A percentile compares a stretch with the other conserved stretches of the same genome.
Conservation (phyloP, 2,329 filamentous ascomycete genomes). For the Ophiocordyceps unilateralis region DNA sequence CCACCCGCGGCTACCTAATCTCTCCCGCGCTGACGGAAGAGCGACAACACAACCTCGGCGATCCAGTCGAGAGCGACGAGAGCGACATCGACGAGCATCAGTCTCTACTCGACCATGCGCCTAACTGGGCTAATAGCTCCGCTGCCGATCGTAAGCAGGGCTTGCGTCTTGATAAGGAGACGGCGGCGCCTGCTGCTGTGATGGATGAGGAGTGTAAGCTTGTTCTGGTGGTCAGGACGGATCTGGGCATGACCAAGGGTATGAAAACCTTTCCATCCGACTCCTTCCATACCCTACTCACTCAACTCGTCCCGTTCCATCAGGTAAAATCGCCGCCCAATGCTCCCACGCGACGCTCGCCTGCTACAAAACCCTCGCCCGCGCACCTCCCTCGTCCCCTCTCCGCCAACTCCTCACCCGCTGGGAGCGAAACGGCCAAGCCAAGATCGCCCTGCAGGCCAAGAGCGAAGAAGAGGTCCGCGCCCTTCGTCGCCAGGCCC, state of each 20-base stretch:
- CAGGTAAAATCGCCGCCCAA: conserved; percentile 94
- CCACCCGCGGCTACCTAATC: conserved; percentile 41
- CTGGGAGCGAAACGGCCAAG: conserved; percentile 78
- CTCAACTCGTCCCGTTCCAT: too few relatives aligned
- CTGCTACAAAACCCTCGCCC: conserved; percentile 75
- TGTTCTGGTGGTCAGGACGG: conserved; percentile 79
- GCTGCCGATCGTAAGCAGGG: conserved; percentile 43
- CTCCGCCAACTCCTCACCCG: conserved; percentile 51
- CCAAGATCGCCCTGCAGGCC: conserved; percentile 82
- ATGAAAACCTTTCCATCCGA: conserved; percentile 6
- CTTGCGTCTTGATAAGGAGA: conserved; percentile 17
- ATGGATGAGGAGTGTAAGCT: conserved; percentile 74
- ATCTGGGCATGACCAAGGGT: conserved; percentile 97
- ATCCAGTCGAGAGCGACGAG: conserved; percentile 52
- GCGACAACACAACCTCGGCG: conserved; percentile 35
- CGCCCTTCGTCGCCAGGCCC: conserved; percentile 56
- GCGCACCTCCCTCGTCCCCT: conserved; percentile 33
- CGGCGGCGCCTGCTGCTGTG: neutral
- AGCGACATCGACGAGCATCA: conserved; percentile 48
- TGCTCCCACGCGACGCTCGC: conserved; percentile 91
- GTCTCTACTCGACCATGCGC: conserved; percentile 43
- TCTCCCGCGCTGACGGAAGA: conserved; percentile 37
- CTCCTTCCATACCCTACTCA: too few relatives aligned
- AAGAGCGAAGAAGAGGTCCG: conserved; percentile 76
- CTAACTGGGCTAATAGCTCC: conserved; percentile 46